These are phyloP conservation scores for Diplocarpon mali DNA, from an alignment of 2,329 filamentous ascomycete species.

Conservation along the genomic window DNA sequence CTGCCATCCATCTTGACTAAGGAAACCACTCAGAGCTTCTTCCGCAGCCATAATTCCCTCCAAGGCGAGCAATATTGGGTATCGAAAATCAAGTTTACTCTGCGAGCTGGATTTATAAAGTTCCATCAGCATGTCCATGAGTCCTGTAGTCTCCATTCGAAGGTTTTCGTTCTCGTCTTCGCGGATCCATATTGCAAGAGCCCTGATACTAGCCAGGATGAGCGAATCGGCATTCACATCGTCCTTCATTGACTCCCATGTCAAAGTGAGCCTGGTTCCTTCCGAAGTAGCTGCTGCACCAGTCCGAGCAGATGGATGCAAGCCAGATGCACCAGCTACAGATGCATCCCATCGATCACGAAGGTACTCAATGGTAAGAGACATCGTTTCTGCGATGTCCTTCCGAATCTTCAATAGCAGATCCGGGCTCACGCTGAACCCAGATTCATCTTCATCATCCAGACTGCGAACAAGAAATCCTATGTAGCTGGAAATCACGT, in stretches of 20 bases:
- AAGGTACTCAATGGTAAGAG: conserved; percentile 52
- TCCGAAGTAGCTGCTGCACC: conserved; percentile 34
- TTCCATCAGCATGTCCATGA: conserved; percentile 53
- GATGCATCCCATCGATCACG: conserved; percentile 60
- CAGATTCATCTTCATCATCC: conserved; percentile 33
- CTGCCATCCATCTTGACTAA: conserved; percentile 43
- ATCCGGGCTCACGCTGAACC: conserved; percentile 42
- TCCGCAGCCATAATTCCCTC: conserved; percentile 44
- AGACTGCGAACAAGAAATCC: conserved; percentile 44
- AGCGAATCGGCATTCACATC: conserved; percentile 43
- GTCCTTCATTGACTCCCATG: conserved; percentile 45
- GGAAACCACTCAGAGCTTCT: conserved; percentile 31
- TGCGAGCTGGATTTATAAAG: conserved; percentile 36
- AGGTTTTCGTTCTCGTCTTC: conserved; percentile 54
- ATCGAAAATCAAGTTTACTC: conserved; percentile 39
- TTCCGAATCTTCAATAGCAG: conserved; percentile 50
- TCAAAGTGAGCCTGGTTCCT: conserved; percentile 36
- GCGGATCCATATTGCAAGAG: conserved; percentile 54
- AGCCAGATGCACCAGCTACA: conserved; percentile 47
- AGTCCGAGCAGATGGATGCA: conserved; percentile 45
- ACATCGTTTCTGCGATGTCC: conserved; percentile 51
- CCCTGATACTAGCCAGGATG: conserved; percentile 44
- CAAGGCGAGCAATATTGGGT: conserved; percentile 45
- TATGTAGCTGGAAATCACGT: conserved; percentile 49
- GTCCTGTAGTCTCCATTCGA: conserved; percentile 36